Evolutionary conservation across 345 rosid genomes (phyloP), one percentile per base, ranked within the genome.

Genomic region (Acer saccharum): DNA sequence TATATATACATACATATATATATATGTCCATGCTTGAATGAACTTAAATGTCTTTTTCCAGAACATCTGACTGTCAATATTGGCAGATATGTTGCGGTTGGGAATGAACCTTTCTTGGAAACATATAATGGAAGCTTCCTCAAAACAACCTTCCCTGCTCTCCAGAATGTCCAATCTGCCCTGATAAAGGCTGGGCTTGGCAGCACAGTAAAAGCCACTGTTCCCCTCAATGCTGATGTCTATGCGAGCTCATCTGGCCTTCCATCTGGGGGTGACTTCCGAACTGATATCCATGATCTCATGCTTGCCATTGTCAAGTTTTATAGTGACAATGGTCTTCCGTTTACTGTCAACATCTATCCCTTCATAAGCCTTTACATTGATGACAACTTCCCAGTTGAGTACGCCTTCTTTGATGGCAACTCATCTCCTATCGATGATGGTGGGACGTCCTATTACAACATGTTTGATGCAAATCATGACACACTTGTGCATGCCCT

Each of bases 221-320:
- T 87, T 39, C 99, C 99, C 54, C 75, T 84, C 0, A 96, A 96
- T 78, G 98, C 99, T 21, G 99, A 96, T 61, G 97, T 94, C 72
- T 96, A 94, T 25, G 84, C 67, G 44, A 87, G 81, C 65, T 62
- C 90, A 0, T 79, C 58, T 14, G 73, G 76, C 10, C 18, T 81
- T 17, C 99, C 98, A 17, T 91, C 99, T 54, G 98, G 91, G 29
- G 99, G 98, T 12, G 89, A 96, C 82, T 96, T 96, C 80, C 91
- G 99, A 75, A 46, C 97, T 4, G 90, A 88, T 74, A 96, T 94
- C 82, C 95, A 82, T 60, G 90, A 85, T 39, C 80, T 85, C 69
- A 95, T 95, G 99, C 80, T 95, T 73, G 75, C 86, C 0, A 90
- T 95, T 20, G 86, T 95, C 84, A 89, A 92, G 87, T 91, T 92